Conservation (phyloP, 2,329 filamentous ascomycete species). For the Diaporthe sp. region DNA sequence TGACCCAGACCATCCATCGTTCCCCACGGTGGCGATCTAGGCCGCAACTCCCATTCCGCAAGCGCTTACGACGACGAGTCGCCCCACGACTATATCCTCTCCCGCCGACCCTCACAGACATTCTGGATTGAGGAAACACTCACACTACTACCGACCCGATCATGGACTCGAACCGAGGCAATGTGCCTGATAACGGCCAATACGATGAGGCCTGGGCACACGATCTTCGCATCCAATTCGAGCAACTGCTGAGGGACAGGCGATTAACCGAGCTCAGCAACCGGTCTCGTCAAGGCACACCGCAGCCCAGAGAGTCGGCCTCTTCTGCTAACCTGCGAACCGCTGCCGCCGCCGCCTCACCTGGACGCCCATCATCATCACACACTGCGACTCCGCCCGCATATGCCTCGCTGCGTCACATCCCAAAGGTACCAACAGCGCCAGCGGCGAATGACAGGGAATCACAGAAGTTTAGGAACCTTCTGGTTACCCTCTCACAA, state of each 20-base stretch:
- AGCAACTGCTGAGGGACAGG: conserved; percentile 87
- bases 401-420: conserved; percentile 62
- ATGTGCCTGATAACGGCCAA: conserved; percentile 48
- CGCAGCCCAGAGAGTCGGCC: conserved; percentile 62
- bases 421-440: conserved; percentile 75
- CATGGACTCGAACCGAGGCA: conserved; percentile 47
- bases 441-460: conserved; percentile 74
- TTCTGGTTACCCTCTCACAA: conserved; percentile 85
- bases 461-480: conserved; percentile 82
- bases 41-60: conserved; percentile 17
- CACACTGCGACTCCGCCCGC: conserved; percentile 59
- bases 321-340: conserved; percentile 63
- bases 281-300: conserved; percentile 70
- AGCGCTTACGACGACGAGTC: conserved; percentile 36
- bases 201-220: conserved; percentile 82
- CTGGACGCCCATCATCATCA: conserved; percentile 61
- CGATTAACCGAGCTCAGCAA: conserved; percentile 86
- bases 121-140: conserved; percentile 7
- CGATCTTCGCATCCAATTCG: conserved; percentile 86
- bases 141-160: conserved; percentile 41
- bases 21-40: conserved; percentile 27
- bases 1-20: not conserved
- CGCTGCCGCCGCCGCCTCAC: conserved; percentile 50
- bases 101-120: not conserved
- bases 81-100: conserved; percentile 27